Base-by-base conservation (phyloP, 2,329 filamentous ascomycete species). In the Fulvia fulva region DNA sequence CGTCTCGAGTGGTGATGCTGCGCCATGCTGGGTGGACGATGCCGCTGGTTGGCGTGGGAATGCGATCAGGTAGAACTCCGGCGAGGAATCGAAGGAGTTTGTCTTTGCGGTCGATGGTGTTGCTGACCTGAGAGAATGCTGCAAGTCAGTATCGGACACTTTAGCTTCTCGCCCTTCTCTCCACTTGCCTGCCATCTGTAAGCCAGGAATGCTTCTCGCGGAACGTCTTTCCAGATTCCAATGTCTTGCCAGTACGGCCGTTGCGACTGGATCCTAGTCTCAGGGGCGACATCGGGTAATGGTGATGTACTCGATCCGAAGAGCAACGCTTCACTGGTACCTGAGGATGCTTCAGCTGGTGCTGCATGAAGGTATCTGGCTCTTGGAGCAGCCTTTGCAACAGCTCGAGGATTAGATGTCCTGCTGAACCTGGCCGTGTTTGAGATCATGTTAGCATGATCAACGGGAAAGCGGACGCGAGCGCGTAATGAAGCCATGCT, bases 151-250 rank as follows among this genome's bases (percentile, higher is more conserved):
- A 6, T 16, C 16, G n/a, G 1, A 28, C n/a, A 25, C n/a, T 28
- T 9, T 26, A 32, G 25, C 9, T 32, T 23, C 8, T 51, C 22
- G 12, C 11, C 2, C 11, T 25, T 2, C 11, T 32, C 23, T 12
- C 4, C n/a, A 76, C 79, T 69, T 73, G 83, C 82, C 63, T 81
- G 79, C 80, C 82, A 85, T 11, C 73, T 68, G 58, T 84, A 81
- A 32, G 75, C 80, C 21, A 82, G 71, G 61, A 85, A 86, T 0
- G 82, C 72, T 1, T 78, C 69, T 2, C 71, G 65, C 0, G 78
- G 65, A 0, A 83, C 74, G 61, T 82, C 65, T 55, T 76, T 73
- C 81, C 81, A 85, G 12, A 60, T 53, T 3, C 41, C 56, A 34
- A 65, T 53, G n/a, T 64, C 56, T 26, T 59, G 59, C 63, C 63